phyloP scores from a whole-genome alignment of 257 asterid species.

The Nicotiana tabacum region DNA sequence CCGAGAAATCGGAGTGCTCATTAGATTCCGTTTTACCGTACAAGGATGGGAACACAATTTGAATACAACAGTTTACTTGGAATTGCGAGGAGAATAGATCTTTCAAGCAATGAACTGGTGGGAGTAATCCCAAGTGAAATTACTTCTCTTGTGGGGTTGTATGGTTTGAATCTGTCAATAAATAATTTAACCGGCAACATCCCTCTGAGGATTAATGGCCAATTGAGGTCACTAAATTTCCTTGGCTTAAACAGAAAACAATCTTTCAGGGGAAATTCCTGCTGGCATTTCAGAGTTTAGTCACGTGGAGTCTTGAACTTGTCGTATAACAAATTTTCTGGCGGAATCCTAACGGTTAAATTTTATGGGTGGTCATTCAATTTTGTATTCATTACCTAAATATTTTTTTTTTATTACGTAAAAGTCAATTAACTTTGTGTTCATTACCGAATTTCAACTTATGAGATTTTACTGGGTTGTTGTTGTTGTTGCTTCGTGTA shows the following conservation, averaged over 20 bases:
- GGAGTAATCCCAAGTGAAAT: constrained; percentile 26
- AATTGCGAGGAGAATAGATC: constrained; percentile 23
- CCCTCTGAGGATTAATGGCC: constrained; percentile 19
- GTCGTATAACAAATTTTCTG: constrained; percentile 31
- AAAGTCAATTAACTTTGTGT: too few relatives aligned
- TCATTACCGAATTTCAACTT: too few relatives aligned
- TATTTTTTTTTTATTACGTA: too few relatives aligned
- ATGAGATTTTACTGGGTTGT: too few relatives aligned
- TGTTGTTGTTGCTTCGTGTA: too few relatives aligned
- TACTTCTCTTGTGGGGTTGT: constrained; percentile 25
- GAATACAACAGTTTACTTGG: constrained; percentile 14
- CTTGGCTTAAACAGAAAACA: constrained; percentile 23
- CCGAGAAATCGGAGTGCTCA: too few relatives aligned
- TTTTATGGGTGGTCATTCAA: too few relatives aligned
- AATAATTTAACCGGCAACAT: constrained; percentile 27
- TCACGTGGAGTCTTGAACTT: constrained; percentile 24
- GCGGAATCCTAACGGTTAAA: constrained; percentile 5
- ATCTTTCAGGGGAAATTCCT: constrained; percentile 28
- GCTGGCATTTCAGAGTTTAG: constrained; percentile 10
- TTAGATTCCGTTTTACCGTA: too few relatives aligned
- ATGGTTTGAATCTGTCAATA: constrained; percentile 28
- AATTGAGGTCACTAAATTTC: constrained; percentile 16
- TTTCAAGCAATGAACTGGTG: constrained; percentile 22
- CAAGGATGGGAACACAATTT: constrained; percentile 20
- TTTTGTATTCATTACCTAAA: too few relatives aligned